Evolutionary conservation across 208 protist species (phyloP).

Genomic region (Leishmania martiniquensis): DNA sequence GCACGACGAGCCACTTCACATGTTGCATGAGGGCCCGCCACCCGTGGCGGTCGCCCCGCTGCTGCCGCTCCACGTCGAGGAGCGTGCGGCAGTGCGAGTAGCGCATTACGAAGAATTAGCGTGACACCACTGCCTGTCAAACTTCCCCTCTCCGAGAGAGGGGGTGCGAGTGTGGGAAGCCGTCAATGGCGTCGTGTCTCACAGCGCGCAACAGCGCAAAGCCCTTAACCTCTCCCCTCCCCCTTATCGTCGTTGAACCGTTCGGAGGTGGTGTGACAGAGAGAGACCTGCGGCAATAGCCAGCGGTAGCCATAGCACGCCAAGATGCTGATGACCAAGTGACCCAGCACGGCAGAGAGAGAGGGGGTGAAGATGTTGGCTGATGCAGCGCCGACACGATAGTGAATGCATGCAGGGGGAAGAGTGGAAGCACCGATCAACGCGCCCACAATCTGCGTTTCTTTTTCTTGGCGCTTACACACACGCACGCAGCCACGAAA

Average conservation of each 20-base stretch:
- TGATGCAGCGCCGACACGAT: neutral
- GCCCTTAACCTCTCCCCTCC: neutral
- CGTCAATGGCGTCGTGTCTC: neutral
- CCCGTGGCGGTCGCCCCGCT: constrained; percentile 13
- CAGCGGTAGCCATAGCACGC: neutral
- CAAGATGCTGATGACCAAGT: neutral
- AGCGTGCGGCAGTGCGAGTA: constrained; percentile 31
- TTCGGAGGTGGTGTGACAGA: neutral
- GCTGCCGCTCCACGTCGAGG: constrained; percentile 30
- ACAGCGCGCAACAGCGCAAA: neutral
- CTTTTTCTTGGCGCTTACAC: neutral
- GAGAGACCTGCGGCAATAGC: neutral
- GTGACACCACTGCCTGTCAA: neutral
- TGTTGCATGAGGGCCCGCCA: constrained; percentile 18
- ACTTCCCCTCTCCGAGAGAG: neutral
- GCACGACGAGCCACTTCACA: constrained; percentile 19
- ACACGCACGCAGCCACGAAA: neutral
- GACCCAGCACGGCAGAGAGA: neutral
- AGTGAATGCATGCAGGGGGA: neutral
- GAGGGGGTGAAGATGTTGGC: neutral
- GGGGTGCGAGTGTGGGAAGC: neutral
- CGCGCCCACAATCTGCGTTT: neutral
- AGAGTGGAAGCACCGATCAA: neutral
- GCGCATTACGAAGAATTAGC: constrained; percentile 12
- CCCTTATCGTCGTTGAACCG: neutral